Evolutionary conservation across 257 asterid species (phyloP), one percentile per base, ranked within the genome.

Genomic region (Lycium barbarum): DNA sequence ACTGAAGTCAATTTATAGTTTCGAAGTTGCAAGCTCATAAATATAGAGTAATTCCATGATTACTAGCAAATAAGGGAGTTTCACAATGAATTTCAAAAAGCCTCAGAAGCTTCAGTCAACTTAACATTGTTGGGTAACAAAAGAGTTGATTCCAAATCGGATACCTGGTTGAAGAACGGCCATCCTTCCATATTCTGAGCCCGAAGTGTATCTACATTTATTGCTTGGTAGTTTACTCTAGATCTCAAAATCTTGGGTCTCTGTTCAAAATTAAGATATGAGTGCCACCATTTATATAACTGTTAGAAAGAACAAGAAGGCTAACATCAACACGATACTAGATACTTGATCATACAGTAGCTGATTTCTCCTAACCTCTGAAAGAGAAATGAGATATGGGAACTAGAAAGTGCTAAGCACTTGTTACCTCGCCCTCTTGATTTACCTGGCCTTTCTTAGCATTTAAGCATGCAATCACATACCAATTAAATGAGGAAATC

Each of bases 111-210:
- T 40, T 40, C 4, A 40, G 45, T 4, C 45, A 40, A 40, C 45
- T 40, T 26, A 65, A 26, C 72, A 65, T 65, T 65, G 74, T 35
- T 67, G 12, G 49, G 12, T 14, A 67, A 66, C 72, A 66, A 66
- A 14, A 66, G 33, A 20, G 8, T 66, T 66, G 73, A 66, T 66
- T 66, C 20, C 73, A 66, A 67, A 67, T 35, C 20, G 1, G 35
- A 14, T 35, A 67, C 74, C 94, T 95, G 99, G 89, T 94, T 95
- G 90, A 95, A 95, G 87, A 93, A 93, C 17, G 98, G 98, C 68
- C 87, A 89, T 0, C 97, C 88, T 84, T 94, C 97, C 97, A 94
- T 86, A 74, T 95, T 95, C 83, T 95, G 98, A 58, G 97, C 97
- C 83, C 98, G 93, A 84, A 95, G 98, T 9, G 88, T 90, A 80